These are phyloP conservation scores for Aureobasidium sp. DNA, from an alignment of 2,329 filamentous ascomycete genomes.

Conservation along the genomic window DNA sequence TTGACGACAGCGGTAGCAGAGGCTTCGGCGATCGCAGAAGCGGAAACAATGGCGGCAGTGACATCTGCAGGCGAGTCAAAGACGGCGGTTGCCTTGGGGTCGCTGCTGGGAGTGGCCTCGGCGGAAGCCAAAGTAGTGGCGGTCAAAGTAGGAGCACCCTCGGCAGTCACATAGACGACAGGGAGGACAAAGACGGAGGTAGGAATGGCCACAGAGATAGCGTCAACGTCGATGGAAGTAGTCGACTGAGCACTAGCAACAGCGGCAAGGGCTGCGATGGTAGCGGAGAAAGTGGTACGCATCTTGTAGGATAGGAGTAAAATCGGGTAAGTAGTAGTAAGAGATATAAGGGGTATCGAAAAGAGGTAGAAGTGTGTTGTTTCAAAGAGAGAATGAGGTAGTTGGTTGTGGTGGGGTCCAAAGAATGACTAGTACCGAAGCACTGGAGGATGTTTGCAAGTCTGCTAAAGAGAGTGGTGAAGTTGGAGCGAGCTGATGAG, in stretches of 20 bases:
- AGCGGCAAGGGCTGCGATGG: not conserved
- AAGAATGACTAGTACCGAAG: conserved; percentile 10
- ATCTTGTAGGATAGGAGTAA: not conserved
- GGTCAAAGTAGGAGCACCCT: not conserved
- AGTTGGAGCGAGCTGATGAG: conserved; percentile 7
- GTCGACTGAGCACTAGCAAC: not conserved
- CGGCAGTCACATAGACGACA: conserved; percentile 6
- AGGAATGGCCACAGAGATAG: not conserved
- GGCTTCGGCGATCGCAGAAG: not conserved
- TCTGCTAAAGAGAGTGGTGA: conserved; percentile 7
- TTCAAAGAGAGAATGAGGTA: conserved; percentile 2
- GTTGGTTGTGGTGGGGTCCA: not conserved
- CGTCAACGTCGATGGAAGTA: not conserved
- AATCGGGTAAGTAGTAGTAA: not conserved
- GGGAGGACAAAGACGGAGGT: conserved; percentile 5
- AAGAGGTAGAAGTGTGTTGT: not conserved
- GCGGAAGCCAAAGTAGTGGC: not conserved
- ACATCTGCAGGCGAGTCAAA: conserved; percentile 5
- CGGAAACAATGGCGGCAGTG: not conserved
- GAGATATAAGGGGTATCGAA: not conserved
- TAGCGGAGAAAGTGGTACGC: not conserved
- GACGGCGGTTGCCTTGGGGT: not conserved
- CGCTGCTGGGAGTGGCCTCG: not conserved
- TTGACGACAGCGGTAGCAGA: not conserved
- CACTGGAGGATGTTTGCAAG: conserved; percentile 2